Evolutionary conservation across 2,329 filamentous ascomycete species (phyloP).

Genomic region (Lecanicillium sp.): DNA sequence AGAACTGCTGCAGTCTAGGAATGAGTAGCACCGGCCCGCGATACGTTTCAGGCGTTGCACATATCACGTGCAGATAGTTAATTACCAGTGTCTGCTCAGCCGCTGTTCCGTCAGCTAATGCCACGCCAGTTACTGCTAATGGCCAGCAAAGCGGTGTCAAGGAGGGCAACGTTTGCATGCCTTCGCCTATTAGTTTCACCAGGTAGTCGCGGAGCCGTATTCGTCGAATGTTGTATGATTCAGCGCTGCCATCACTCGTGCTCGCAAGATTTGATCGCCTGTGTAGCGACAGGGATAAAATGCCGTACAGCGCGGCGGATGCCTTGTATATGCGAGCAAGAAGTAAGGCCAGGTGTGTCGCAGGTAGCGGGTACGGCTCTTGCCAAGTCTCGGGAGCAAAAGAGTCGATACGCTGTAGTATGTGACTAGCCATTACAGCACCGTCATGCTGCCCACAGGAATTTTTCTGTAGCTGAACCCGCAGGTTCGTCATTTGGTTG

Average conservation of each 20-base stretch:
- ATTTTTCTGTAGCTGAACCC: background rate
- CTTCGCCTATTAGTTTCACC: background rate
- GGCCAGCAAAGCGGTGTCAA: constrained; percentile 1
- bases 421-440: background rate
- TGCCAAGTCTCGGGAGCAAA: background rate
- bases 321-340: background rate
- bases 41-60: background rate
- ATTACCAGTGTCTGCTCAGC: background rate
- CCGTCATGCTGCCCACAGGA: background rate
- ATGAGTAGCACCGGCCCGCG: background rate
- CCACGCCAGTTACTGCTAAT: background rate
- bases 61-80: background rate
- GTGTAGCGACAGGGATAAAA: background rate
- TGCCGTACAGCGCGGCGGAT: background rate
- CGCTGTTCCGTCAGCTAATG: background rate
- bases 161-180: background rate
- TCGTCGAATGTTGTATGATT: background rate
- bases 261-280: background rate
- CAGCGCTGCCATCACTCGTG: background rate
- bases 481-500: constrained; percentile 1
- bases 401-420: background rate
- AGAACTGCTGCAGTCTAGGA: background rate
- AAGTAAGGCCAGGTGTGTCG: background rate
- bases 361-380: background rate
- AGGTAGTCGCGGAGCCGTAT: background rate